These are phyloP conservation scores for Hirsutella minnesotensis DNA, from an alignment of 2,329 filamentous ascomycete species.

Conservation along the genomic window DNA sequence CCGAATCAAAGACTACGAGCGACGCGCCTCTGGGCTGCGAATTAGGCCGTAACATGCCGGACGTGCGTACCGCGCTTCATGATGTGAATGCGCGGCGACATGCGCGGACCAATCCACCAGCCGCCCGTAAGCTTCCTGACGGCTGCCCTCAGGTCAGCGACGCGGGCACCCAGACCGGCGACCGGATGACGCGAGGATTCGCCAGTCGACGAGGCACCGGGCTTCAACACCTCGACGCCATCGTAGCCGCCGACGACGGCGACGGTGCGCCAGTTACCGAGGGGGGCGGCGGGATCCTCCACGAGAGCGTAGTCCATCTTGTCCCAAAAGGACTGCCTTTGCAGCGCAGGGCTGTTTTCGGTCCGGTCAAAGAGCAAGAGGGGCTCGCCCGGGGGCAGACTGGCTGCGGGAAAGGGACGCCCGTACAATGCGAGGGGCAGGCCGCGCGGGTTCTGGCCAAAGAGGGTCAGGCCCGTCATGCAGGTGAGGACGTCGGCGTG, in stretches of 20 bases:
- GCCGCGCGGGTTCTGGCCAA: conserved; percentile 37
- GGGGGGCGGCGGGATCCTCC: conserved; percentile 35
- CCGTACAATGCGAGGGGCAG: conserved; percentile 19
- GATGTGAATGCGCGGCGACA: conserved; percentile 43
- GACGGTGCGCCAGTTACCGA: conserved; percentile 43
- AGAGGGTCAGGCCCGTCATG: conserved; percentile 61
- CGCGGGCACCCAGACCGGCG: conserved; percentile 31
- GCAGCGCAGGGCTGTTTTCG: conserved; percentile 35
- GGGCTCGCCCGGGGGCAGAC: conserved; percentile 4
- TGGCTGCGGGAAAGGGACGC: conserved; percentile 1
- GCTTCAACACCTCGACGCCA: conserved; percentile 45
- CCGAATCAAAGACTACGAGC: background rate
- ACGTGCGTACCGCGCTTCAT: conserved; percentile 23
- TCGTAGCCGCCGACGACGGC: conserved; percentile 45
- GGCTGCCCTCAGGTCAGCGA: conserved; percentile 25
- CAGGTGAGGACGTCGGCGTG: conserved; percentile 57
- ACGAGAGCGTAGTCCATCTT: conserved; percentile 50
- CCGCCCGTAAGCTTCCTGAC: conserved; percentile 40
- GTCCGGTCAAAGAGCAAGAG: conserved; percentile 48
- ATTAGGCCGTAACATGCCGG: conserved; percentile 1
- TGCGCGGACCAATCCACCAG: conserved; percentile 53
- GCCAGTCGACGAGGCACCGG: conserved; percentile 20
- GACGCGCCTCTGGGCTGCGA: background rate
- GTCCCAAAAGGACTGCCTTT: conserved; percentile 45
- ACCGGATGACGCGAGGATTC: conserved; percentile 13